A percentile compares a stretch with the other conserved stretches of the same genome.
phyloP scores from a whole-genome alignment of 441 rosid genomes.

The Dalechampia spathulata region DNA sequence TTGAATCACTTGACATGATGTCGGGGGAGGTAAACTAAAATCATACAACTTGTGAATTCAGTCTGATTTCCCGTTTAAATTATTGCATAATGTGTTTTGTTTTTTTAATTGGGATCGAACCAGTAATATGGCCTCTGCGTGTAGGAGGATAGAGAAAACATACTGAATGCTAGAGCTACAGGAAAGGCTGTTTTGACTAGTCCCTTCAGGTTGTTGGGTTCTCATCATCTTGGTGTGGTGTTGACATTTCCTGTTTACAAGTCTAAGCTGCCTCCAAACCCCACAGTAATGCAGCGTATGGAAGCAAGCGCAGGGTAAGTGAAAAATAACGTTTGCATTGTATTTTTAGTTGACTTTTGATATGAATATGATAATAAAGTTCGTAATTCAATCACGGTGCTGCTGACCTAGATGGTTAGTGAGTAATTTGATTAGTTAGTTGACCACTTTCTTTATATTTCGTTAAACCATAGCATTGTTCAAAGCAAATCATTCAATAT shows the following conservation, averaged over 20 bases:
- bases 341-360: not conserved
- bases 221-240: slow-evolving; percentile 96
- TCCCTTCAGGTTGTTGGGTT: slow-evolving; percentile 75
- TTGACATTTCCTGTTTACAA: slow-evolving; percentile 97
- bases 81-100: not conserved
- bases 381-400: not conserved
- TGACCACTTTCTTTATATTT: no score
- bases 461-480: not conserved
- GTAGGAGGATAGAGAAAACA: slow-evolving; percentile 93
- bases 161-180: slow-evolving; percentile 71
- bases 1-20: slow-evolving; percentile 97
- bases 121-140: slow-evolving; percentile 6
- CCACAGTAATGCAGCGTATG: slow-evolving; percentile 59
- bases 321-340: not conserved
- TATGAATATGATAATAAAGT: not conserved
- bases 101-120: slow-evolving; percentile 10
- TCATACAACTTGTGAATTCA: slow-evolving; percentile 6
- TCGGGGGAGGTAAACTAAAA: slow-evolving; percentile 75
- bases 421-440: no score
- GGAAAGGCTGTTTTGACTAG: slow-evolving; percentile 93
- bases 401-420: no score
- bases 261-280: slow-evolving; percentile 57
- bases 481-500: not conserved
- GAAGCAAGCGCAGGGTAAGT: slow-evolving; percentile 81
- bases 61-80: slow-evolving; percentile 8